Percentiles rank a stretch among this genome's conserved stretches.
Conservation (phyloP, 352 stramenopile genomes). For the Phytophthora pisi region DNA sequence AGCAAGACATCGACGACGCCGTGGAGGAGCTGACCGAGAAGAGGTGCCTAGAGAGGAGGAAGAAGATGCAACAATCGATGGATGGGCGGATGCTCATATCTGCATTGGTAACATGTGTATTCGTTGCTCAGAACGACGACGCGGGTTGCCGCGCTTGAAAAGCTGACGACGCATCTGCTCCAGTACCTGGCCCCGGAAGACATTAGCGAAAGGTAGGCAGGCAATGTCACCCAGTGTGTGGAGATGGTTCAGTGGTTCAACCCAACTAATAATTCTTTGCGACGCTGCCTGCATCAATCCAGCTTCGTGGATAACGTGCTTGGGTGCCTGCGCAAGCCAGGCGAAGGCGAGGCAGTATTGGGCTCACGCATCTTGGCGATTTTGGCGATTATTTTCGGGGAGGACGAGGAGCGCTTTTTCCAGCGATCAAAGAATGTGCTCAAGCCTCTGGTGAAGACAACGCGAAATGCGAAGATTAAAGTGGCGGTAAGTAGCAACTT, state of each 20-base stretch:
- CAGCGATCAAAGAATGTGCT: conserved; percentile 75
- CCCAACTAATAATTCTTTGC: background rate
- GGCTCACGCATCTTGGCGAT: conserved; percentile 75
- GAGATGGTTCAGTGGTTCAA: background rate
- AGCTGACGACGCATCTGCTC: conserved; percentile 60
- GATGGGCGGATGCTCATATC: background rate
- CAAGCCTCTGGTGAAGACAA: conserved; percentile 70
- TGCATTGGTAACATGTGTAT: background rate
- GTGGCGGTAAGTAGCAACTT: conserved; percentile 46
- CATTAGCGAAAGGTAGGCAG: conserved; percentile 71
- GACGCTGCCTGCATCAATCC: conserved; percentile 1
- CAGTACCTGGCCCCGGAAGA: conserved; percentile 73
- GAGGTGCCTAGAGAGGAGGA: conserved; percentile 39
- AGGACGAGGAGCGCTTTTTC: conserved; percentile 78
- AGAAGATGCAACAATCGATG: background rate
- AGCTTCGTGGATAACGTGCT: conserved; percentile 82
- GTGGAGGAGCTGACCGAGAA: conserved; percentile 84
- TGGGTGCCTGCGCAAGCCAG: conserved; percentile 67
- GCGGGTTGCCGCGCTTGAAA: conserved; percentile 72
- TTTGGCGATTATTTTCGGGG: conserved; percentile 77
- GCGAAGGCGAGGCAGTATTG: conserved; percentile 69
- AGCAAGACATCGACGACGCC: conserved; percentile 72
- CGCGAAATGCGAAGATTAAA: conserved; percentile 67
- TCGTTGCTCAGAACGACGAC: conserved; percentile 60
- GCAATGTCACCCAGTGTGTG: background rate